phyloP scores from a whole-genome alignment of 352 stramenopile genomes.

The Pythium brachiatum region DNA sequence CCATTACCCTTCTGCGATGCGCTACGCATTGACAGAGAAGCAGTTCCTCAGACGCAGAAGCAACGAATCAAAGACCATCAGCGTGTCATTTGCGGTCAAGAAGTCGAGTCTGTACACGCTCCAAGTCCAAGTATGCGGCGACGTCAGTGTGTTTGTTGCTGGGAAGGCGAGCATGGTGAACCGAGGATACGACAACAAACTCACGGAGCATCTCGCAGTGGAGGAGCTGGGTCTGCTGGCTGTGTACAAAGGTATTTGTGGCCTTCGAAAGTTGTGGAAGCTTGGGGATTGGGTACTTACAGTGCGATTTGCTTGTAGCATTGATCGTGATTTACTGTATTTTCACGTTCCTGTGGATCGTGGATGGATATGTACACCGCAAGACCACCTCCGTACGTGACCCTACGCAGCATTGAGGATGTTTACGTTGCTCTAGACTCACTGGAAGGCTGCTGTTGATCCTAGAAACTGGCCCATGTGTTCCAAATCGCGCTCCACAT shows the following conservation, averaged over 20 bases:
- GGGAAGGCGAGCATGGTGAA: conserved; percentile 53
- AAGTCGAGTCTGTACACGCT: conserved; percentile 58
- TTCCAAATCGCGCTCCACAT: conserved; percentile 51
- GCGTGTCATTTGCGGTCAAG: conserved; percentile 34
- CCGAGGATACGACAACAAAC: conserved; percentile 39
- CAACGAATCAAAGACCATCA: not conserved
- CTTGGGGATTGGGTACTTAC: no score
- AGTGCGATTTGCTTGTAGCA: conserved; percentile 21
- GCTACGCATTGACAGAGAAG: conserved; percentile 36
- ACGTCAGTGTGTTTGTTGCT: conserved; percentile 48
- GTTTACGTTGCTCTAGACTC: not conserved
- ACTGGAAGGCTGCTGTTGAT: not conserved
- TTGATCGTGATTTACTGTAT: conserved; percentile 43
- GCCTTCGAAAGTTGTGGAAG: not conserved
- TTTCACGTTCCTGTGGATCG: conserved; percentile 43
- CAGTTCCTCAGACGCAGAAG: conserved; percentile 5
- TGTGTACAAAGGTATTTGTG: conserved; percentile 47
- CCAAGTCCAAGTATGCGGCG: conserved; percentile 54
- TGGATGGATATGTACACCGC: conserved; percentile 40
- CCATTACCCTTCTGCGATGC: conserved; percentile 52
- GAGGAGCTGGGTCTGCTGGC: conserved; percentile 55
- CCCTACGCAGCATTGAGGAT: no score
- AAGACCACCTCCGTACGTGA: conserved; percentile 42
- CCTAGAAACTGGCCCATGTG: conserved; percentile 48
- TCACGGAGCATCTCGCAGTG: conserved; percentile 63